Percentiles rank a stretch among this genome's conserved stretches.
Evolutionary conservation across 345 rosid genomes (phyloP).

Genomic region (Citrus medica): DNA sequence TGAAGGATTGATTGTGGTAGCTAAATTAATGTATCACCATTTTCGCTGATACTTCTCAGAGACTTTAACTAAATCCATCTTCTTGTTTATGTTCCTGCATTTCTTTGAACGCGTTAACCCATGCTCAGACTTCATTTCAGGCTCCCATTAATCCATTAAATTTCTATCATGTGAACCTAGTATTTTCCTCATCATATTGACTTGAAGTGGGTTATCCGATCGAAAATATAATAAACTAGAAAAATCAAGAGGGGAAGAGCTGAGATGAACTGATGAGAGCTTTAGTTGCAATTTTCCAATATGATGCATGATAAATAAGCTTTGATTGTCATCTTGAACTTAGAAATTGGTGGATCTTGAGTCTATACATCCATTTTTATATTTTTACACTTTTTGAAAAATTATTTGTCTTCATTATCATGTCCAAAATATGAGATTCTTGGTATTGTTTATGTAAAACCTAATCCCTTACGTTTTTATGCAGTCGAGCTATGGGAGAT

Average conservation of each 20-base stretch:
- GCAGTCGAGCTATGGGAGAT: slow-evolving; percentile 93
- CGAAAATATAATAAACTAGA: neutral
- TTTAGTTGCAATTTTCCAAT: neutral
- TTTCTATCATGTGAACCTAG: neutral
- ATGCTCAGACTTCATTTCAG: neutral
- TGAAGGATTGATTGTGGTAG: neutral
- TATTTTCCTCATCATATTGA: neutral
- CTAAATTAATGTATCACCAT: neutral
- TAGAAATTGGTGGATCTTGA: neutral
- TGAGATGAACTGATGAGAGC: neutral
- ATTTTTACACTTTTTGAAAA: neutral
- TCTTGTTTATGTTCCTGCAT: neutral
- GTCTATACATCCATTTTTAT: neutral
- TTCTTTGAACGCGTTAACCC: neutral
- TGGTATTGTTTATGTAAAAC: neutral
- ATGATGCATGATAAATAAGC: neutral
- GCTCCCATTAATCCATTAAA: neutral
- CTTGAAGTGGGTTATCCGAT: neutral
- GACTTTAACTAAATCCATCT: neutral
- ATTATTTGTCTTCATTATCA: neutral
- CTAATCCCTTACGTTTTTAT: slow-evolving; percentile 6
- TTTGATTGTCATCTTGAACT: neutral
- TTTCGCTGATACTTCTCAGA: neutral
- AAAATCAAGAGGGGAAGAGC: neutral
- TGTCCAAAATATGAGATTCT: neutral